Base-by-base conservation (phyloP, 2,329 filamentous ascomycete species). In the Macrophomina pseudophaseolina region DNA sequence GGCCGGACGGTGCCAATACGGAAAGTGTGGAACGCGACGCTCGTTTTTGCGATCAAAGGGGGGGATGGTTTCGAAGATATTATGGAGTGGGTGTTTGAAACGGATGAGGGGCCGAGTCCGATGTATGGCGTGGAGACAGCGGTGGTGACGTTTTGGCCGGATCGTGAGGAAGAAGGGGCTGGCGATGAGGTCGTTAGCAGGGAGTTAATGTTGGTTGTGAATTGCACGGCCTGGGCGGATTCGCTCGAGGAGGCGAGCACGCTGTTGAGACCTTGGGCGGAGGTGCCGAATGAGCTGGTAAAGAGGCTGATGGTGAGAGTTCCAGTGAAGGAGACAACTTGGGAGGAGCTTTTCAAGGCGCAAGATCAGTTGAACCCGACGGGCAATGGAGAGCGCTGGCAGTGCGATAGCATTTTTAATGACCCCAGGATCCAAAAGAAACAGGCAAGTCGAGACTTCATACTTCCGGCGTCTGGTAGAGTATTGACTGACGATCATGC, bases 381-480 rank as follows among this genome's bases (percentile, higher is more conserved):
- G 9, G 65, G 54, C 9, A 63, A 64, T 6, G 65, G 67, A 16
- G 65, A 68, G 30, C 64, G 52, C 14, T 69, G 67, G 67, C 67
- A 69, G 46, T 65, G 66, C 28, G 48, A 67, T 40, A 69, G 68
- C 33, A 65, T 69, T 7, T 52, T 69, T 16, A 68, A 67, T 40
- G 67, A 69, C 28, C 68, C 68, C 14, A 51, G 40, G 16, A n/a
- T 49, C 4, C 51, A 49, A 30, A n/a, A 42, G 35, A 56, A 44
- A 23, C 51, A 54, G 40, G 65, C 64, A 40, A 48, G 49, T 30
- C 14, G 23, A 4, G 9, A 51, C 7, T 23, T 11, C 18, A 4
- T 2, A 52, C 14, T 23, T 23, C 23, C 23, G 30, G 16, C 12
- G 1, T 52, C 5, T 12, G 8, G 16, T 9, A 8, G 32, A 18